Percentiles rank a stretch among this genome's conserved stretches.
phyloP scores from a whole-genome alignment of 2,329 filamentous ascomycete species.

The Pseudogymnoascus sp. region DNA sequence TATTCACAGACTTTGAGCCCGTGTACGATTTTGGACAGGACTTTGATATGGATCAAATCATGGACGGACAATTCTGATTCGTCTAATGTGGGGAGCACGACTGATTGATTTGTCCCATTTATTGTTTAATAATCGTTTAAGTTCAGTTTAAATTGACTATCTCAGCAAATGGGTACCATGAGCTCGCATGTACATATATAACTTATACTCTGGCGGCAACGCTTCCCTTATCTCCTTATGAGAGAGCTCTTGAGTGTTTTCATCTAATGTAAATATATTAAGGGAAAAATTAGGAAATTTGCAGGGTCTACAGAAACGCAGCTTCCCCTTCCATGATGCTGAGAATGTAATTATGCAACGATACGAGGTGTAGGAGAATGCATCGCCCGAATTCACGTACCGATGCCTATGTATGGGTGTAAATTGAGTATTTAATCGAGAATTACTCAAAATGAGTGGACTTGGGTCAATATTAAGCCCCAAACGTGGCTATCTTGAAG shows the following conservation, averaged over 20 bases:
- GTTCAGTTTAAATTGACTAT: too few relatives aligned
- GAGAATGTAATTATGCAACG: not conserved
- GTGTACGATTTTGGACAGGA: constrained; percentile 11
- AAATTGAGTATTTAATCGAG: not conserved
- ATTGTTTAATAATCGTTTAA: too few relatives aligned
- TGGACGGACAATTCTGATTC: not conserved
- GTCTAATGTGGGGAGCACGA: not conserved
- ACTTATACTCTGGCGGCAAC: not conserved
- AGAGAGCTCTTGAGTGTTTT: not conserved
- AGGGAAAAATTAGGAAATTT: not conserved
- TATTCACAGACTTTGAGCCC: constrained; percentile 12
- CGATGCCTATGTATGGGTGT: not conserved
- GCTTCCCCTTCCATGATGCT: not conserved
- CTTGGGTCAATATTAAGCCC: not conserved
- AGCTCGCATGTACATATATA: too few relatives aligned
- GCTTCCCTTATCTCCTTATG: not conserved
- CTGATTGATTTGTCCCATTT: not conserved
- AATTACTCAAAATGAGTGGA: not conserved
- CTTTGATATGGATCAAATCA: constrained; percentile 11
- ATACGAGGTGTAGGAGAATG: not conserved
- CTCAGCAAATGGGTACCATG: too few relatives aligned
- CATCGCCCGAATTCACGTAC: not conserved
- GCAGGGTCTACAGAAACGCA: not conserved
- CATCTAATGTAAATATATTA: not conserved
- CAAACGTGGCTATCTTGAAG: not conserved